These are phyloP conservation scores for Mycena galericulata DNA, from an alignment of 768 basidiomycete species.

Conservation along the genomic window DNA sequence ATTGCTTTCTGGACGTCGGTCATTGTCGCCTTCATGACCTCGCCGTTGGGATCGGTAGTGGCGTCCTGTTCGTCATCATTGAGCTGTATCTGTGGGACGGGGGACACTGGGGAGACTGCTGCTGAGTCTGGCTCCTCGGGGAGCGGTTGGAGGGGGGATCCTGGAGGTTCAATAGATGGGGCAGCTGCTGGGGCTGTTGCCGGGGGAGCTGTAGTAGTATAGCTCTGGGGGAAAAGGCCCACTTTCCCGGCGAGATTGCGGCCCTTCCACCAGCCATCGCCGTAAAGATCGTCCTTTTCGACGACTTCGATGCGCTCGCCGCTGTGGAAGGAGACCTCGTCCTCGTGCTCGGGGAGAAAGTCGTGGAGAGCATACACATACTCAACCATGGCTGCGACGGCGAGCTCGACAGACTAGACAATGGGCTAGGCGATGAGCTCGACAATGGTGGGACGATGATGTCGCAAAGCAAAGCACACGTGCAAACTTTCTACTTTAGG, in stretches of 20 bases:
- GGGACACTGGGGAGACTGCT: conserved; percentile 41
- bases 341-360: conserved; percentile 92
- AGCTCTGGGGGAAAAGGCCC: conserved; percentile 94
- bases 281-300: conserved; percentile 93
- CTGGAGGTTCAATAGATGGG: conserved; percentile 35
- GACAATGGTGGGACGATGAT: neutral
- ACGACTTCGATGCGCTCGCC: conserved; percentile 92
- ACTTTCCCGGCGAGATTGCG: conserved; percentile 82
- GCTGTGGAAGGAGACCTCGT: conserved; percentile 87
- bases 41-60: conserved; percentile 53
- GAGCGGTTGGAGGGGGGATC: conserved; percentile 55
- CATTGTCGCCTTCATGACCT: conserved; percentile 88
- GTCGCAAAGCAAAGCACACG: too few relatives aligned
- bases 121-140: conserved; percentile 59
- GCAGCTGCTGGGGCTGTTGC: conserved; percentile 36
- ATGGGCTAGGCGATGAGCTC: neutral
- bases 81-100: conserved; percentile 46
- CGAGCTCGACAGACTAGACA: neutral
- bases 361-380: conserved; percentile 92
- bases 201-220: conserved; percentile 76
- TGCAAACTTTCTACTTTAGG: neutral
- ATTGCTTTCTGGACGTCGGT: conserved; percentile 93
- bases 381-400: conserved; percentile 66
- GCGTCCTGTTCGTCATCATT: conserved; percentile 41
- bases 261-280: conserved; percentile 98